Percentiles rank a stretch among this genome's conserved stretches.
These are phyloP conservation scores for Salix exigua DNA, from an alignment of 345 rosid species.

Conservation along the genomic window DNA sequence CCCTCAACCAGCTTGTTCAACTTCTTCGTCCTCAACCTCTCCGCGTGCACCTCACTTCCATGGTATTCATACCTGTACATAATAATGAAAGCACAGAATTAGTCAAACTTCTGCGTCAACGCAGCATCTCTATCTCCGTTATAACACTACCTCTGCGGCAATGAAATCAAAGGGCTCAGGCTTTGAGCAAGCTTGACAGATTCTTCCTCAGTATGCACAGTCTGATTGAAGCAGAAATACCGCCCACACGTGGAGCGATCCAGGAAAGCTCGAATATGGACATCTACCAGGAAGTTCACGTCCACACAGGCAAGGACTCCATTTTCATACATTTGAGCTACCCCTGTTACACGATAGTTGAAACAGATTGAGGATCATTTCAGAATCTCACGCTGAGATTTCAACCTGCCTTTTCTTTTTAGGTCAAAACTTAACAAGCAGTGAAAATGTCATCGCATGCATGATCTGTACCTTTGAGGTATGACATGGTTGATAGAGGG, in stretches of 20 bases:
- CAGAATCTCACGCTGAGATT: not conserved
- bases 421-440: too few relatives aligned
- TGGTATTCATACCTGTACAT: conserved; percentile 52
- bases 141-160: conserved; percentile 47
- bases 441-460: not conserved
- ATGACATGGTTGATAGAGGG: conserved; percentile 62
- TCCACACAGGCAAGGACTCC: conserved; percentile 70
- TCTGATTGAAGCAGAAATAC: conserved; percentile 76
- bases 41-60: conserved; percentile 48
- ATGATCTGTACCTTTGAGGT: conserved; percentile 66
- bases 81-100: not conserved
- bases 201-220: conserved; percentile 54
- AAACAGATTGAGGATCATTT: not conserved
- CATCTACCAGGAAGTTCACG: conserved; percentile 55
- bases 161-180: conserved; percentile 62
- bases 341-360: conserved; percentile 41
- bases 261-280: conserved; percentile 65
- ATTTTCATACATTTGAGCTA: conserved; percentile 74
- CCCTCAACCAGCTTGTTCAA: conserved; percentile 60
- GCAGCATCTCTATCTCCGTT: not conserved
- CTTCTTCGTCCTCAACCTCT: conserved; percentile 67
- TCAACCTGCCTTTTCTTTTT: not conserved
- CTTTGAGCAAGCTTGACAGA: conserved; percentile 53
- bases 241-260: conserved; percentile 65
- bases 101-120: not conserved